Evolutionary conservation across 1,139 yeast genomes (phyloP).

Genomic region (Diutina neorugosa): DNA sequence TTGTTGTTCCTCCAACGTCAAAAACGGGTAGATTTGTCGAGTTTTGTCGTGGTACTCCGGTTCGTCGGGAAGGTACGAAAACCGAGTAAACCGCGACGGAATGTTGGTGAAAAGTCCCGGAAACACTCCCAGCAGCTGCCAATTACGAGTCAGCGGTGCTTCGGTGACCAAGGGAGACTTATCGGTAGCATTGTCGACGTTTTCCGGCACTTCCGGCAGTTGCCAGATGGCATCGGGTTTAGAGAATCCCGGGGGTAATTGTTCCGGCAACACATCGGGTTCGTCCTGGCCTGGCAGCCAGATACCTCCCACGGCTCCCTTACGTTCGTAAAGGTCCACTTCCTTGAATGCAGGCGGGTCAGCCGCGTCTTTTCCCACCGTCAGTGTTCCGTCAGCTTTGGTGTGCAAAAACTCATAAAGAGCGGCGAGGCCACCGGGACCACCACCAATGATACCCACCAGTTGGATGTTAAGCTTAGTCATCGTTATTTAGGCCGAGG

Average conservation of each 20-base stretch:
- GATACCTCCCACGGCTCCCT: slow-evolving; percentile 21
- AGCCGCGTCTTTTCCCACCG: slow-evolving; percentile 13
- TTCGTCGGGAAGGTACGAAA: slow-evolving; percentile 24
- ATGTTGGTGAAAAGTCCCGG: slow-evolving; percentile 34
- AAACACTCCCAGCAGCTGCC: slow-evolving; percentile 32
- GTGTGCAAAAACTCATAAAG: slow-evolving; percentile 25
- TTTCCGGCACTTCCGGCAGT: background rate
- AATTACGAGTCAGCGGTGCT: slow-evolving; percentile 15
- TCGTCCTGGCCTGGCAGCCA: slow-evolving; percentile 18
- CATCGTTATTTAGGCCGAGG: too few relatives aligned
- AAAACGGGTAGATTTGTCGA: slow-evolving; percentile 25
- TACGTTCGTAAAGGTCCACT: slow-evolving; percentile 24
- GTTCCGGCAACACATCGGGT: slow-evolving; percentile 11
- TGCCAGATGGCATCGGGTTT: background rate
- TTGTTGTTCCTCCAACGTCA: slow-evolving; percentile 27
- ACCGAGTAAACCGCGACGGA: slow-evolving; percentile 30
- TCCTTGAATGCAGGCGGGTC: slow-evolving; percentile 14
- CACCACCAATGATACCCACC: slow-evolving; percentile 25
- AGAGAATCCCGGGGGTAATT: background rate
- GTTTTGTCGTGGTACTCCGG: slow-evolving; percentile 15
- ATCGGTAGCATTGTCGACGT: background rate
- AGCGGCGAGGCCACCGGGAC: slow-evolving; percentile 27
- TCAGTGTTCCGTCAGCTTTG: slow-evolving; percentile 17
- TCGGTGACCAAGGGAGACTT: background rate
- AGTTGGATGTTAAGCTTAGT: slow-evolving; percentile 10